These are phyloP conservation scores for Kandelia obovata DNA, from an alignment of 345 rosid species.

Conservation along the genomic window DNA sequence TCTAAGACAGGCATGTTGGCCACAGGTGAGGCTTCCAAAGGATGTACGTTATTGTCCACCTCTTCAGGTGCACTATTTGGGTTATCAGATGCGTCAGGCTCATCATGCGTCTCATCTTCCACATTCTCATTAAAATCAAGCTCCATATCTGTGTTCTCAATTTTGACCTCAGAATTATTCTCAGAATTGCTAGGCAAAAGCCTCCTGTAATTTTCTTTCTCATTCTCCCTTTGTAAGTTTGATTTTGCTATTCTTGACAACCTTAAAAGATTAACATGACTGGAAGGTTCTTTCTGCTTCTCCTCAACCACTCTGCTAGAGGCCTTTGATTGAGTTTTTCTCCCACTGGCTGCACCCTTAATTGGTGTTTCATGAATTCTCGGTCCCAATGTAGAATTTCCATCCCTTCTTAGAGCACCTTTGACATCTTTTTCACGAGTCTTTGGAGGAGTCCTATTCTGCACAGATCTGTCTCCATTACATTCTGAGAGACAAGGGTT, in stretches of 20 bases:
- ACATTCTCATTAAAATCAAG: conserved; percentile 86
- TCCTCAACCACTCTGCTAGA: conserved; percentile 55
- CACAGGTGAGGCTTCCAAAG: conserved; percentile 34
- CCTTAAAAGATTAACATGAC: conserved; percentile 77
- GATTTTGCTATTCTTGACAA: conserved; percentile 89
- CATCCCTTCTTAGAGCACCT: conserved; percentile 56
- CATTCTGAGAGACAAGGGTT: conserved; percentile 79
- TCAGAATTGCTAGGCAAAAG: conserved; percentile 66
- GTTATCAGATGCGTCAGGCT: conserved; percentile 58
- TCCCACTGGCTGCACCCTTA: conserved; percentile 54
- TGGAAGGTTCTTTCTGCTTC: conserved; percentile 58
- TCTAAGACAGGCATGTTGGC: conserved; percentile 39
- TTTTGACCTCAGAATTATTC: conserved; percentile 83
- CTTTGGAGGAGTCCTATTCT: conserved; percentile 74
- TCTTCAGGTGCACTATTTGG: conserved; percentile 39
- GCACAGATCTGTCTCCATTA: conserved; percentile 59
- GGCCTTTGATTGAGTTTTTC: conserved; percentile 55
- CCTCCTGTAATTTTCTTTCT: conserved; percentile 94
- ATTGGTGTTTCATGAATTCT: conserved; percentile 62
- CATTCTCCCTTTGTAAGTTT: conserved; percentile 89
- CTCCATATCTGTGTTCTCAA: conserved; percentile 95
- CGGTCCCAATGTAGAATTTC: conserved; percentile 47
- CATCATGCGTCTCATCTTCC: conserved; percentile 78
- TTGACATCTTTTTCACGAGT: conserved; percentile 63
- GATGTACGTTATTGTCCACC: conserved; percentile 34